Evolutionary conservation across 257 asterid genomes (phyloP).

Genomic region (Cinchona pubescens): DNA sequence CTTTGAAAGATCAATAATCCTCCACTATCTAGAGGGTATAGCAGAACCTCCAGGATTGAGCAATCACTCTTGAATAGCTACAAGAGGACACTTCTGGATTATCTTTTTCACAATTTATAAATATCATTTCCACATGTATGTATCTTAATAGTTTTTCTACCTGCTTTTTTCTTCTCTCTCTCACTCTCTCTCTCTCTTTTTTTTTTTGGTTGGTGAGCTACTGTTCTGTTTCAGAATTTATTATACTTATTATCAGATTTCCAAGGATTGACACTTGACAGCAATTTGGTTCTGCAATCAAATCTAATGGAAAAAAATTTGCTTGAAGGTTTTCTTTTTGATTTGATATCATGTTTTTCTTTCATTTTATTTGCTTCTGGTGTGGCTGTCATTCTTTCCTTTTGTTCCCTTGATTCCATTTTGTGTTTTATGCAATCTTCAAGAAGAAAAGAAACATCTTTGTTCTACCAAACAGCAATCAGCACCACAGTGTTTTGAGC

Average conservation of each 20-base stretch:
- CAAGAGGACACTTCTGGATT: background rate
- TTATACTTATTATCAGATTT: constrained; percentile 3
- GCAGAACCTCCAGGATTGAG: background rate
- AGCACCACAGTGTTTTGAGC: too few relatives aligned
- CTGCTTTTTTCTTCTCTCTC: too few relatives aligned
- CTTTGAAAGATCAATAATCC: too few relatives aligned
- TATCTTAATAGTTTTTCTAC: too few relatives aligned
- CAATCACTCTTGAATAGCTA: background rate
- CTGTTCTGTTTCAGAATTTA: background rate
- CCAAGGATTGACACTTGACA: background rate
- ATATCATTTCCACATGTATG: too few relatives aligned
- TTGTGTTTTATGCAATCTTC: too few relatives aligned
- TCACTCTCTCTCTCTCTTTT: too few relatives aligned
- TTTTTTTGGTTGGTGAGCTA: too few relatives aligned
- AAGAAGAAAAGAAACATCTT: constrained; percentile 5
- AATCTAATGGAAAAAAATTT: constrained; percentile 1
- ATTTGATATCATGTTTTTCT: background rate
- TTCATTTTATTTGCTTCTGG: background rate
- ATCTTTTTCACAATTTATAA: too few relatives aligned
- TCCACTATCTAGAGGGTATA: background rate
- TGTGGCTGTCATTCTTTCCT: background rate
- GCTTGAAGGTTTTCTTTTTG: background rate
- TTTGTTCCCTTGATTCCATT: background rate
- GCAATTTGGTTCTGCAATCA: background rate
- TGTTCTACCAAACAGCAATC: too few relatives aligned